Evolutionary conservation across 2,329 filamentous ascomycete species (phyloP).

Genomic region (Chaetomiaceae sp.): DNA sequence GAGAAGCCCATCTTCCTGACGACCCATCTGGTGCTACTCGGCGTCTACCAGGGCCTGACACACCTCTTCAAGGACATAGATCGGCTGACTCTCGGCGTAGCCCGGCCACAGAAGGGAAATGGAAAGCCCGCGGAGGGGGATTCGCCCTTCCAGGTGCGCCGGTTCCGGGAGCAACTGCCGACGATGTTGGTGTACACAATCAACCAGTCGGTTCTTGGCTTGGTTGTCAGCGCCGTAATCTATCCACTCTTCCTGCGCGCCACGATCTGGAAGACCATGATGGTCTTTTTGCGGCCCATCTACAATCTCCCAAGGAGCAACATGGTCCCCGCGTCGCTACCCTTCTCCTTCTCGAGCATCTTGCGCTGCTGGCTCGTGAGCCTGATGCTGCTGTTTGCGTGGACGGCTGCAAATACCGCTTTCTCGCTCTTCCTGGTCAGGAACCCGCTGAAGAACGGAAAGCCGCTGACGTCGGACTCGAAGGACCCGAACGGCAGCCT

Average conservation of each 20-base stretch:
- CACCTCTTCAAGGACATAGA: constrained; percentile 74
- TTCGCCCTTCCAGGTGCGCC: constrained; percentile 30
- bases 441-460: constrained; percentile 76
- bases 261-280: constrained; percentile 61
- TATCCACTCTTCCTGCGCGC: constrained; percentile 60
- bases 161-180: constrained; percentile 36
- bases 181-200: constrained; percentile 33
- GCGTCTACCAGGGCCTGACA: constrained; percentile 58
- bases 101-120: constrained; percentile 24
- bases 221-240: constrained; percentile 45
- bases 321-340: constrained; percentile 53
- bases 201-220: constrained; percentile 36
- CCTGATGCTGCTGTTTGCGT: constrained; percentile 62
- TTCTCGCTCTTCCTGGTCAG: constrained; percentile 78
- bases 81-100: constrained; percentile 46
- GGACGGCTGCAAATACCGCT: constrained; percentile 68
- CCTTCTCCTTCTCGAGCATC: constrained; percentile 50
- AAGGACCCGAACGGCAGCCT: constrained; percentile 90
- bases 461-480: constrained; percentile 75
- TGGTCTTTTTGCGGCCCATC: constrained; percentile 64
- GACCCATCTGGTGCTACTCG: constrained; percentile 61
- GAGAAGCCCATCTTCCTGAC: constrained; percentile 80
- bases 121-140: constrained; percentile 17
- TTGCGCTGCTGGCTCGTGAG: constrained; percentile 55
- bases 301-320: constrained; percentile 70